Conservation (phyloP, 305 asterid genomes). For the Rubia occidens region DNA sequence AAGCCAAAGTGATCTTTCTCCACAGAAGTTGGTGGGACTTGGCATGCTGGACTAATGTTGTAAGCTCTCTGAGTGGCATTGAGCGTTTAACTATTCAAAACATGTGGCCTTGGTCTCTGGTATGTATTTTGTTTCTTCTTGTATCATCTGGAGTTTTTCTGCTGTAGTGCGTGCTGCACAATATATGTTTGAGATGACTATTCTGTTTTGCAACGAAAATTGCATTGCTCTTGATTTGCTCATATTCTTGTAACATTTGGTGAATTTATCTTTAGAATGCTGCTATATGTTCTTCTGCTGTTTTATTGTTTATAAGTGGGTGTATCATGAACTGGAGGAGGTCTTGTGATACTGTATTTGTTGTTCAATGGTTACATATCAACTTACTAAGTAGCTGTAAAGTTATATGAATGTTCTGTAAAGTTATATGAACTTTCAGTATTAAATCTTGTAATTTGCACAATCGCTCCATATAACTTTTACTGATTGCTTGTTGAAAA, state of each 20-base stretch:
- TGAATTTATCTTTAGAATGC: not conserved
- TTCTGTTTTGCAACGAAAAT: not conserved
- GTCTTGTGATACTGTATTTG: not conserved
- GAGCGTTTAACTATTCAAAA: not conserved
- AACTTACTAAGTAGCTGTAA: not conserved
- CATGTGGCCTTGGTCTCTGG: conserved; percentile 1
- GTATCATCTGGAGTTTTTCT: not conserved
- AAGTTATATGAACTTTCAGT: not conserved
- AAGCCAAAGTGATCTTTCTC: not conserved
- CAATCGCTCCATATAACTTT: not conserved
- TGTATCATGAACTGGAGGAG: not conserved
- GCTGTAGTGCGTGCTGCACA: not conserved
- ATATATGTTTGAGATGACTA: not conserved
- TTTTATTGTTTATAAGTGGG: not conserved
- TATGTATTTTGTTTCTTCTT: not conserved
- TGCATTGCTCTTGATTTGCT: not conserved
- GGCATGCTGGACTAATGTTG: not conserved
- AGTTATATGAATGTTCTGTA: not conserved
- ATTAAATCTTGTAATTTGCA: not conserved
- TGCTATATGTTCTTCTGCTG: not conserved
- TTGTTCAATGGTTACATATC: not conserved
- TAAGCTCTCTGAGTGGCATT: not conserved
- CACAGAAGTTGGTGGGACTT: not conserved
- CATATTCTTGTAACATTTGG: not conserved
- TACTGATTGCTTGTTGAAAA: not conserved